Conservation (phyloP, 1,284 basidiomycete genomes). For the Boletellus deceptivus region DNA sequence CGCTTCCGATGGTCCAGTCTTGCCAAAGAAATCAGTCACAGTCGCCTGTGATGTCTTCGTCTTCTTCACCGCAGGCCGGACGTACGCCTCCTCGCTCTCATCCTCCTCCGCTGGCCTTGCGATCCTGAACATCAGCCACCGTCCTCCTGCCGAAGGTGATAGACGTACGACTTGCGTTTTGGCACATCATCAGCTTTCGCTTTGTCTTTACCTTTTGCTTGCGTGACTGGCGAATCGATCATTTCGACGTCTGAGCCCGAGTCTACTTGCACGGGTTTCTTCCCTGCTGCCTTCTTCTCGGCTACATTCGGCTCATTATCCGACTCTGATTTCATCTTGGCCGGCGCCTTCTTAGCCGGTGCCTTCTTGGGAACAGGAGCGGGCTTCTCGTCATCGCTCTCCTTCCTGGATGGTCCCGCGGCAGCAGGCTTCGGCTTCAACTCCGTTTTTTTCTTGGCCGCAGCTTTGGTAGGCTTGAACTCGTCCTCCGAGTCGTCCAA, state of each 20-base stretch:
- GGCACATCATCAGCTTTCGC: slow-evolving; percentile 37
- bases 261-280: slow-evolving; percentile 34
- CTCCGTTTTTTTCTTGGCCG: slow-evolving; percentile 44
- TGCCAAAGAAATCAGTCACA: slow-evolving; percentile 62
- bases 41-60: slow-evolving; percentile 45
- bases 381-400: slow-evolving; percentile 34
- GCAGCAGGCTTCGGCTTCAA: slow-evolving; percentile 32
- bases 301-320: slow-evolving; percentile 33
- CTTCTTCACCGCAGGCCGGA: slow-evolving; percentile 51
- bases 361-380: slow-evolving; percentile 31
- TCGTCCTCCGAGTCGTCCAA: slow-evolving; percentile 67
- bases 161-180: slow-evolving; percentile 58
- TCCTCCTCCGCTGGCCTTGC: slow-evolving; percentile 37
- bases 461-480: slow-evolving; percentile 70
- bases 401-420: slow-evolving; percentile 33
- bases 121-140: slow-evolving; percentile 9
- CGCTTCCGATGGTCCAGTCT: slow-evolving; percentile 37
- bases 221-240: slow-evolving; percentile 19
- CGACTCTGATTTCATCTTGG: slow-evolving; percentile 35
- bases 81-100: slow-evolving; percentile 43
- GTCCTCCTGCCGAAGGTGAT: not conserved
- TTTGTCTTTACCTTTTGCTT: slow-evolving; percentile 36
- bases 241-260: slow-evolving; percentile 42
- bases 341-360: slow-evolving; percentile 28
- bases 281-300: slow-evolving; percentile 15